Evolutionary conservation across 345 rosid species (phyloP).

Genomic region (Salix dunnii): DNA sequence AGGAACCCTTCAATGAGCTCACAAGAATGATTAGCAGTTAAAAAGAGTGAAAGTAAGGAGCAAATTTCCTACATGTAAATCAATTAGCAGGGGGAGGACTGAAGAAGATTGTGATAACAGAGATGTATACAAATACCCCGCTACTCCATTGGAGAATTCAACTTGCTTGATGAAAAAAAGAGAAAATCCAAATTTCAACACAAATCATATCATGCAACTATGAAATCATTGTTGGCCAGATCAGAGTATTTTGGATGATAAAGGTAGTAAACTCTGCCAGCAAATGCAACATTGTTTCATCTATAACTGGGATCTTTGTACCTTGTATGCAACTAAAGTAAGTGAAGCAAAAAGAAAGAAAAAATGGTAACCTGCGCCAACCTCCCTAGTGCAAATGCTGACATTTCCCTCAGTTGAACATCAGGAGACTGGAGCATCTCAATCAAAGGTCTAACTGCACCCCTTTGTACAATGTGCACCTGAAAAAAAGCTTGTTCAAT

Average conservation of each 20-base stretch:
- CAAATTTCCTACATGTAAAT: background rate
- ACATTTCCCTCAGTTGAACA: conserved; percentile 94
- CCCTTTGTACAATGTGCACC: conserved; percentile 99
- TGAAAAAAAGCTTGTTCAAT: conserved; percentile 14
- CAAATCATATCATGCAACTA: background rate
- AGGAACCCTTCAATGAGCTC: background rate
- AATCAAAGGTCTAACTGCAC: conserved; percentile 89
- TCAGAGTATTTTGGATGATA: background rate
- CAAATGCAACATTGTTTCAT: background rate
- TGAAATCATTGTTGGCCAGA: background rate
- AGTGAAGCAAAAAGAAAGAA: background rate
- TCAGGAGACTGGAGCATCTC: conserved; percentile 92
- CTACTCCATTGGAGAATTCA: background rate
- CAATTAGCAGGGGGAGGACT: background rate
- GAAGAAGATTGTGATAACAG: background rate
- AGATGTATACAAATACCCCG: background rate
- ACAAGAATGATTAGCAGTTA: background rate
- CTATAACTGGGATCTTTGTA: background rate
- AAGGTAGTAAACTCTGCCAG: background rate
- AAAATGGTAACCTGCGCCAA: conserved; percentile 80
- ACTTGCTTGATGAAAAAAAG: background rate
- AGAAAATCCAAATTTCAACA: background rate
- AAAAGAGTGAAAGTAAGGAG: background rate
- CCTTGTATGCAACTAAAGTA: background rate
- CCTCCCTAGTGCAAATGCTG: conserved; percentile 99